Conservation (phyloP, 148 eudicot species). For the Rhododendron vialii region DNA sequence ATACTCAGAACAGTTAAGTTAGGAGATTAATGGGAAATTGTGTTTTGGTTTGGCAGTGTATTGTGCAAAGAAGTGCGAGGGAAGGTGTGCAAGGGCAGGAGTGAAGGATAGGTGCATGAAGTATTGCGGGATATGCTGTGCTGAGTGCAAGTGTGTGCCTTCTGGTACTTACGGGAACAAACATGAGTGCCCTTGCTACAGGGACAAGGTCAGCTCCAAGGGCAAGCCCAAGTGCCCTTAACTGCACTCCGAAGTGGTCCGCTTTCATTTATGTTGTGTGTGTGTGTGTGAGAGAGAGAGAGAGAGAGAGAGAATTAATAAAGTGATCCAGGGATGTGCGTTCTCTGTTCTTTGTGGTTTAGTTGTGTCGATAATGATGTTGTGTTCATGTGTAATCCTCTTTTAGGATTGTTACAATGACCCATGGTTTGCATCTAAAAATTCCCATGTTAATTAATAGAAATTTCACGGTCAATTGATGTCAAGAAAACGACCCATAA, state of each 20-base stretch:
- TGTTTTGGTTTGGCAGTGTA: slow-evolving; percentile 15
- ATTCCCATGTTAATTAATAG: not conserved
- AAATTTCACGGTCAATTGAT: no score
- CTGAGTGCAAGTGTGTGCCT: slow-evolving; percentile 39
- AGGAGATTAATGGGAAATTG: not conserved
- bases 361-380: not conserved
- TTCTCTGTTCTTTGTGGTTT: not conserved
- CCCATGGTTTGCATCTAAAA: no score
- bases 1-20: not conserved
- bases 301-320: not conserved
- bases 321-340: not conserved
- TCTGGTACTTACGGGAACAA: slow-evolving; percentile 44
- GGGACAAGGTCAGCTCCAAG: slow-evolving; percentile 34
- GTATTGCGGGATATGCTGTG: slow-evolving; percentile 41
- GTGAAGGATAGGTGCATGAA: slow-evolving; percentile 32
- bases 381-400: not conserved
- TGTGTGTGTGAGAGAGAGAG: not conserved
- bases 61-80: slow-evolving; percentile 27
- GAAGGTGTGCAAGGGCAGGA: slow-evolving; percentile 35
- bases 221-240: slow-evolving; percentile 46
- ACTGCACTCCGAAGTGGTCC: not conserved
- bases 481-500: no score
- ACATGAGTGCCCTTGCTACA: slow-evolving; percentile 41
- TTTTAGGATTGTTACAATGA: not conserved
- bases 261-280: not conserved